Evolutionary conservation across 805 yeast species (phyloP).

Genomic region (Candida jianshihensis): DNA sequence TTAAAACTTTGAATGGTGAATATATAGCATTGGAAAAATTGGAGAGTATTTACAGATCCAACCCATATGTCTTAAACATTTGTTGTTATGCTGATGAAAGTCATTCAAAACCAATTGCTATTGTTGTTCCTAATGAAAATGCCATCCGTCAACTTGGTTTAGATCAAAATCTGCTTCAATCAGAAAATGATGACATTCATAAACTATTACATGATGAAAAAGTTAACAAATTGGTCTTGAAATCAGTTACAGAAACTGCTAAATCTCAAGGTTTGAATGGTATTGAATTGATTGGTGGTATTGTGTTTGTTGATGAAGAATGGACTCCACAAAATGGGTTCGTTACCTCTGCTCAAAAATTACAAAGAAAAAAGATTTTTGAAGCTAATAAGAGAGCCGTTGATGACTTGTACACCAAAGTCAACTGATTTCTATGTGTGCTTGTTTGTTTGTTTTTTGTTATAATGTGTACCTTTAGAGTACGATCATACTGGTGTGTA

Average conservation of each 20-base stretch:
- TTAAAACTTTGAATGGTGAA: constrained; percentile 95
- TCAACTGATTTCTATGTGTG: neutral
- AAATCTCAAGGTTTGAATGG: constrained; percentile 74
- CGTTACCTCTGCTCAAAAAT: constrained; percentile 92
- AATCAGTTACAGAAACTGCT: constrained; percentile 67
- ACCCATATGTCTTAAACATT: constrained; percentile 65
- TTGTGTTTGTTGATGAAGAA: constrained; percentile 77
- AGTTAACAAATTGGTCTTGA: constrained; percentile 46
- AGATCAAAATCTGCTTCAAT: constrained; percentile 43
- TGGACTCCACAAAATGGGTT: constrained; percentile 97
- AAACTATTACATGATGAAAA: constrained; percentile 46
- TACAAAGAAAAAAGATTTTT: constrained; percentile 87
- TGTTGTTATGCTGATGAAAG: constrained; percentile 89
- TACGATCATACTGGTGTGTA: no score
- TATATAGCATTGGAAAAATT: constrained; percentile 94
- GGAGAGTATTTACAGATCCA: constrained; percentile 86
- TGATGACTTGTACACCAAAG: constrained; percentile 46
- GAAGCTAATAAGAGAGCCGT: constrained; percentile 60
- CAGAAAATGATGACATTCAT: constrained; percentile 39
- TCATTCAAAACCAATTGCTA: constrained; percentile 88
- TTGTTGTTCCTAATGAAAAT: constrained; percentile 73
- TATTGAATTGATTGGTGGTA: constrained; percentile 76
- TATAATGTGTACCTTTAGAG: neutral
- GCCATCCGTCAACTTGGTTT: constrained; percentile 56
- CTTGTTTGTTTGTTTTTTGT: neutral